These are phyloP conservation scores for Cladosporium sp. DNA, from an alignment of 2,329 filamentous ascomycete genomes.

Conservation along the genomic window DNA sequence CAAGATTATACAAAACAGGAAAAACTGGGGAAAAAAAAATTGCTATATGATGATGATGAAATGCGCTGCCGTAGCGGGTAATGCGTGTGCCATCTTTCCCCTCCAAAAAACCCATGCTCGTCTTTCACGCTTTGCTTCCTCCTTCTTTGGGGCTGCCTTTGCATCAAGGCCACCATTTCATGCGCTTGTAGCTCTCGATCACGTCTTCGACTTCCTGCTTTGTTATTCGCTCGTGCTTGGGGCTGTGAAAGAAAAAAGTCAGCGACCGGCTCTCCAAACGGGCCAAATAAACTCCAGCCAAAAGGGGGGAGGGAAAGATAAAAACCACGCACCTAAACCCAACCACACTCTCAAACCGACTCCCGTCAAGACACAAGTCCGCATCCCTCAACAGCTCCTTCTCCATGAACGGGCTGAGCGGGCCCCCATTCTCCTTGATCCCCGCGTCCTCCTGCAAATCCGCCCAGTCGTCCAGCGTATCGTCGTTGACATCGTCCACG, in stretches of 20 bases:
- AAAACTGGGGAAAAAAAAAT: too few relatives aligned
- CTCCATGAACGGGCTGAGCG: slow-evolving; percentile 92
- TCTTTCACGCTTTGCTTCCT: not conserved
- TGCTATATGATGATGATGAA: too few relatives aligned
- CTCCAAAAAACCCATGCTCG: too few relatives aligned
- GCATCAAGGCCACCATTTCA: slow-evolving; percentile 87
- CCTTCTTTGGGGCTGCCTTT: too few relatives aligned
- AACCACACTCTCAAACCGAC: slow-evolving; percentile 70
- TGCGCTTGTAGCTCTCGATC: slow-evolving; percentile 83
- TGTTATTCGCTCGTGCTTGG: slow-evolving; percentile 65
- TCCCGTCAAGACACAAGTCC: slow-evolving; percentile 85
- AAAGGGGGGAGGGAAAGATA: not conserved
- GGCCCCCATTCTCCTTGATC: slow-evolving; percentile 69
- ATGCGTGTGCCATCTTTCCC: too few relatives aligned
- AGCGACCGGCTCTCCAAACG: not conserved
- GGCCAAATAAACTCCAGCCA: slow-evolving; percentile 9
- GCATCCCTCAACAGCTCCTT: slow-evolving; percentile 89
- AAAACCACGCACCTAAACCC: slow-evolving; percentile 71
- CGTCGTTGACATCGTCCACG: slow-evolving; percentile 95
- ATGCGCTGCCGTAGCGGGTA: too few relatives aligned
- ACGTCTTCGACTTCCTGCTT: slow-evolving; percentile 76
- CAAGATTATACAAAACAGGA: too few relatives aligned
- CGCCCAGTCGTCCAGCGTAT: slow-evolving; percentile 88
- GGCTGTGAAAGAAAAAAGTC: slow-evolving; percentile 25
- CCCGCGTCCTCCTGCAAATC: slow-evolving; percentile 75